These are phyloP conservation scores for Pseudocercospora cruenta DNA, from an alignment of 2,329 filamentous ascomycete species.

Conservation along the genomic window DNA sequence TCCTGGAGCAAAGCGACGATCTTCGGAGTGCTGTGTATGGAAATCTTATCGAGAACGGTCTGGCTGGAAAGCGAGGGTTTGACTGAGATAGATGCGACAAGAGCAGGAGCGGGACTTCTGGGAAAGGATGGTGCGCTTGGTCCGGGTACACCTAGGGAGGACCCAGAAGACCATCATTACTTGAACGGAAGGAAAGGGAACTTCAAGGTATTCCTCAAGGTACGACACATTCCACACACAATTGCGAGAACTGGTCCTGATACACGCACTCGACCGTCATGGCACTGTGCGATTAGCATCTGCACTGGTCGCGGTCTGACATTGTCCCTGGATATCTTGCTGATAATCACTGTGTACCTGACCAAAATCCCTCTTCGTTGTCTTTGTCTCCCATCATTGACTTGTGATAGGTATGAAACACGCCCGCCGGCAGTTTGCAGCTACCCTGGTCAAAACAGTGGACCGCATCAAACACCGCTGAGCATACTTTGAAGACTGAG, in stretches of 20 bases:
- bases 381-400: no score
- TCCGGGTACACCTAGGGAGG: not conserved
- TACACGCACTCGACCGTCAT: no score
- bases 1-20: slow-evolving; percentile 12
- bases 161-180: not conserved
- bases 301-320: no score
- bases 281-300: no score
- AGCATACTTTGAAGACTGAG: no score
- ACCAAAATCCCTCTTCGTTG: no score
- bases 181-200: not conserved
- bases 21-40: slow-evolving; percentile 5
- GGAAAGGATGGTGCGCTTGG: not conserved
- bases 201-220: not conserved
- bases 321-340: no score
- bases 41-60: not conserved
- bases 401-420: no score
- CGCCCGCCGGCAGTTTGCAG: no score
- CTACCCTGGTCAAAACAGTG: no score
- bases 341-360: no score
- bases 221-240: not conserved
- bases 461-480: no score
- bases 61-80: slow-evolving; percentile 1
- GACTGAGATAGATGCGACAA: not conserved
- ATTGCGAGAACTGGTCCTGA: not conserved
- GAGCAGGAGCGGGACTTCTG: not conserved